Conservation (phyloP, 1,139 yeast species). For the Schizosaccharomyces versatilis region DNA sequence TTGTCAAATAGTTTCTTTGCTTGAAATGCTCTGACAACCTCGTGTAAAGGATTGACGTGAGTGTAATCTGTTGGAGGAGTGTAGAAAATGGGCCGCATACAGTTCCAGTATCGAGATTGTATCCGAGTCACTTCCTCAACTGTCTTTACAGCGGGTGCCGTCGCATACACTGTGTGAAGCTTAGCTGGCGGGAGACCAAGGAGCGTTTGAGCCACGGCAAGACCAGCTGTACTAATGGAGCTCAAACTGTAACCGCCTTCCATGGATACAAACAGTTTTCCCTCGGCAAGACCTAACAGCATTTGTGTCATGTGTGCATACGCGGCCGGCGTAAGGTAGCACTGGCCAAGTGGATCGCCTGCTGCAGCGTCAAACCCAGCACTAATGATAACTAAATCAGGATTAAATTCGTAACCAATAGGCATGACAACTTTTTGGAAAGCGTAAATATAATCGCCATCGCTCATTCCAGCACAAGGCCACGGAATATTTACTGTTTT, state of each 20-base stretch:
- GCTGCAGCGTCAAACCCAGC: conserved; percentile 98
- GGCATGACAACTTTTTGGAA: conserved; percentile 79
- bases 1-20: conserved; percentile 32
- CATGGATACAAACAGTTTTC: conserved; percentile 66
- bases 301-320: conserved; percentile 91
- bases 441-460: conserved; percentile 87
- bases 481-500: conserved; percentile 71
- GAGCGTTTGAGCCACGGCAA: conserved; percentile 76
- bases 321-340: conserved; percentile 87
- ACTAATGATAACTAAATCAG: conserved; percentile 73
- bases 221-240: conserved; percentile 71
- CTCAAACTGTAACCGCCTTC: conserved; percentile 96
- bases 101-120: conserved; percentile 77
- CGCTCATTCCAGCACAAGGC: conserved; percentile 83
- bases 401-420: conserved; percentile 66
- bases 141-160: conserved; percentile 50
- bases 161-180: conserved; percentile 38
- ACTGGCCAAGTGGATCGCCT: conserved; percentile 94
- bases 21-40: conserved; percentile 55
- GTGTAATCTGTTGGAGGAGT: conserved; percentile 1
- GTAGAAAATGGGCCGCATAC: conserved; percentile 47
- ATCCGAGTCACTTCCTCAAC: conserved; percentile 59
- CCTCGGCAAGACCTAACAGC: conserved; percentile 69
- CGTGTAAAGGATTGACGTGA: conserved; percentile 21
- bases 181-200: conserved; percentile 90